These are phyloP conservation scores for Nothomitra cinnamomea DNA, from an alignment of 2,329 filamentous ascomycete species.

Conservation along the genomic window DNA sequence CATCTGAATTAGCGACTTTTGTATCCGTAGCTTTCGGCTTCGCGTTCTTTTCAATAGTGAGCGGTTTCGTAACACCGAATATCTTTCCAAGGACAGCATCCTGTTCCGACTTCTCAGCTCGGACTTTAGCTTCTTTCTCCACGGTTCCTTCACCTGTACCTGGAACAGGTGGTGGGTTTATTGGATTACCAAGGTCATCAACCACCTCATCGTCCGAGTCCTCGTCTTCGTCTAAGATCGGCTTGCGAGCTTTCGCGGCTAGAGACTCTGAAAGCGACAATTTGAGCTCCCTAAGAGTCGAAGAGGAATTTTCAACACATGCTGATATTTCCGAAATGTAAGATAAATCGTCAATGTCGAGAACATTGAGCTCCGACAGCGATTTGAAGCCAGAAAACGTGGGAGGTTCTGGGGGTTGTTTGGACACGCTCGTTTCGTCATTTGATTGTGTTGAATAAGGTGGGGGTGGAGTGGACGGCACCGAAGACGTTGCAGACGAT, in stretches of 20 bases:
- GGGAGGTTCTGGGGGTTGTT: constrained; percentile 24
- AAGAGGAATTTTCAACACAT: constrained; percentile 37
- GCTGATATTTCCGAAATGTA: constrained; percentile 36
- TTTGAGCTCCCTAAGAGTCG: constrained; percentile 36
- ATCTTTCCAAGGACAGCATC: constrained; percentile 4
- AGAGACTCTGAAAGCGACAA: constrained; percentile 41
- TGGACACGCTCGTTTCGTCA: constrained; percentile 18
- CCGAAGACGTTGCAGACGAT: constrained; percentile 10
- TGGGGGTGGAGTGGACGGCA: constrained; percentile 15
- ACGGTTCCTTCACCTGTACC: constrained; percentile 6
- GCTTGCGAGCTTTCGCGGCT: constrained; percentile 30
- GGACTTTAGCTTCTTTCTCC: constrained; percentile 11
- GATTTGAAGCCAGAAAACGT: constrained; percentile 41
- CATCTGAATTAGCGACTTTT: not conserved
- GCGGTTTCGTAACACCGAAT: not conserved
- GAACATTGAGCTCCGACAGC: constrained; percentile 34
- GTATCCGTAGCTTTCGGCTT: not conserved
- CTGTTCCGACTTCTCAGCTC: constrained; percentile 3
- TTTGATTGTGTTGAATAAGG: constrained; percentile 6
- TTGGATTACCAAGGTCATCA: constrained; percentile 34
- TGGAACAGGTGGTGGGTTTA: constrained; percentile 7
- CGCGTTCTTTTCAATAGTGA: not conserved
- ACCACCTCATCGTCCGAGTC: constrained; percentile 36
- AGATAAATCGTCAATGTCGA: constrained; percentile 44
- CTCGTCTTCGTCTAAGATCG: constrained; percentile 22